A percentile compares a stretch with the other conserved stretches of the same genome.
Evolutionary conservation across 352 stramenopile species (phyloP).

Genomic region (Blastocystis sp.): DNA sequence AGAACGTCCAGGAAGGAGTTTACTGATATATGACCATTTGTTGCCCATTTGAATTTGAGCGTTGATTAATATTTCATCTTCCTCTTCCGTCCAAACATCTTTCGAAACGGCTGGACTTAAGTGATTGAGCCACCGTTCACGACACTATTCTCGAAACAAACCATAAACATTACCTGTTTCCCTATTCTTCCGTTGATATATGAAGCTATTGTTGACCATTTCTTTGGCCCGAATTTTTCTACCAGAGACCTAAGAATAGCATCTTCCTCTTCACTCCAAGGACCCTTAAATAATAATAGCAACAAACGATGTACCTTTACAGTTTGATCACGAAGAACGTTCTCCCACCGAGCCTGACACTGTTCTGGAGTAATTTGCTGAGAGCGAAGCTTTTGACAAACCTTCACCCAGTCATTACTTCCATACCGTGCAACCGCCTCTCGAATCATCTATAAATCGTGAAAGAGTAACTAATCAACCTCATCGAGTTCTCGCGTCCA

Average conservation of each 20-base stretch:
- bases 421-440: slow-evolving; percentile 49
- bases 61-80: slow-evolving; percentile 81
- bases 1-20: slow-evolving; percentile 77
- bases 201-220: slow-evolving; percentile 74
- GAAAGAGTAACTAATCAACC: neutral
- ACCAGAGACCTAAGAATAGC: slow-evolving; percentile 69
- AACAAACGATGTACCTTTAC: slow-evolving; percentile 2
- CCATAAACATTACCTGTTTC: slow-evolving; percentile 61
- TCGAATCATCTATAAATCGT: slow-evolving; percentile 32
- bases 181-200: slow-evolving; percentile 65
- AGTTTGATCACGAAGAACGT: slow-evolving; percentile 44
- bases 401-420: slow-evolving; percentile 61
- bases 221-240: slow-evolving; percentile 72
- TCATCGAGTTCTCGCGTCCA: slow-evolving; percentile 51
- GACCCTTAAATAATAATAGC: slow-evolving; percentile 28
- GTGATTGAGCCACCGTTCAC: slow-evolving; percentile 81
- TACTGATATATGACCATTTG: slow-evolving; percentile 83
- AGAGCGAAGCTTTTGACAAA: slow-evolving; percentile 39
- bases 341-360: slow-evolving; percentile 43
- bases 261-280: slow-evolving; percentile 66
- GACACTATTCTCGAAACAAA: slow-evolving; percentile 67
- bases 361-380: slow-evolving; percentile 57
- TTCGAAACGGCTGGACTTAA: slow-evolving; percentile 79
- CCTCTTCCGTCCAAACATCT: slow-evolving; percentile 78
- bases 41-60: slow-evolving; percentile 80